Evolutionary conservation across 2,329 filamentous ascomycete species (phyloP), one percentile per base, ranked within the genome.

Genomic region (Botrytis cinerea): DNA sequence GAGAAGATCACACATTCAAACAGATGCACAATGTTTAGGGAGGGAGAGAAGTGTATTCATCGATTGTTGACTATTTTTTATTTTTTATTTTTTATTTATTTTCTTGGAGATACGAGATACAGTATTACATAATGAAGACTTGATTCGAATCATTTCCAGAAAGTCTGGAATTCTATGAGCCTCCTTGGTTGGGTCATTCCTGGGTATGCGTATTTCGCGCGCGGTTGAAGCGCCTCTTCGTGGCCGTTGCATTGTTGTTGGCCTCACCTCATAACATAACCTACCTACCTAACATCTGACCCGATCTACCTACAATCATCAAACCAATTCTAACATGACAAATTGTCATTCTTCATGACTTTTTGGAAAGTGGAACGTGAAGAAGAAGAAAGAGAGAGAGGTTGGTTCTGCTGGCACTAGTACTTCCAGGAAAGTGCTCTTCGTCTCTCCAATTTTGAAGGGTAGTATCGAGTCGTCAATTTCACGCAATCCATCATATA

Each of bases 1-100:
- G 75, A 25, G 74, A 76, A 48, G 72, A 75, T 73, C 43, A 63
- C 40, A 76, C 74, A 8, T 77, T 76, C 67, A 61, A 74, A 48
- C 46, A 71, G 54, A 45, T 32, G 18, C 74, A 72, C 62, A 67
- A 45, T 32, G 43, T 38, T 51, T 71, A 60, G 18, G 35, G n/a
- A 60, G 18, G 35, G n/a, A 12, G 67, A 38, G 32, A 67, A 25
- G 45, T 18, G 14, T 1, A 10, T 18, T n/a, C 12, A 14, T n/a
- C 18, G 25, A 14, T n/a, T n/a, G 25, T 40, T 38, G 8, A 7
- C 35, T 38, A 38, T 38, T 38, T 38, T 9, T 38, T 38, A 10
- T 1, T 38, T 9, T 28, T 28, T 28, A 28, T 38, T 38, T 38
- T 9, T 38, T 38, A 10, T 1, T 38, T 9, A 10, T 38, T 38